phyloP scores from a whole-genome alignment of 768 basidiomycete species.

The Psilocybe cubensis region DNA sequence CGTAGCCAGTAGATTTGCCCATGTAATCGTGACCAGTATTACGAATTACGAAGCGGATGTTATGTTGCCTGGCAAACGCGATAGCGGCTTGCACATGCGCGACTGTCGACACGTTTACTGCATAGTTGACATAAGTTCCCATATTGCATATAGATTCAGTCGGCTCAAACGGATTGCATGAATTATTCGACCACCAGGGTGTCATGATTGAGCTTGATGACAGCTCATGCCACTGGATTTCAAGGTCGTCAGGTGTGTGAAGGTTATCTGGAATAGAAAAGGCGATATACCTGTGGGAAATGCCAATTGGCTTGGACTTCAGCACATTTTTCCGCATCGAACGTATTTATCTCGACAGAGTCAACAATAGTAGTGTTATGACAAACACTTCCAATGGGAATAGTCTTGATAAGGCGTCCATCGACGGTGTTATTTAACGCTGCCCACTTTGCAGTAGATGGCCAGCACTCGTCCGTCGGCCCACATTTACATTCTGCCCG shows the following conservation, averaged over 20 bases:
- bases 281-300: background rate
- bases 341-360: background rate
- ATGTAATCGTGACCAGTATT: constrained; percentile 29
- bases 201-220: background rate
- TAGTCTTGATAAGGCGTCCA: background rate
- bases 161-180: background rate
- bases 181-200: background rate
- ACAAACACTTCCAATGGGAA: background rate
- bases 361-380: background rate
- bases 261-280: background rate
- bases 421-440: background rate
- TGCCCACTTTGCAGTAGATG: background rate
- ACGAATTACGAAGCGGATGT: constrained; percentile 26
- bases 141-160: background rate
- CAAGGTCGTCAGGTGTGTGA: background rate
- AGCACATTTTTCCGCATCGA: background rate
- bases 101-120: constrained; percentile 19
- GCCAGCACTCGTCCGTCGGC: background rate
- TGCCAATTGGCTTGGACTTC: constrained; percentile 1
- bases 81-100: constrained; percentile 25
- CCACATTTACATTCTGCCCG: background rate
- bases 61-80: constrained; percentile 22
- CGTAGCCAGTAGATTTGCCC: constrained; percentile 24
- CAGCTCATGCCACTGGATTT: background rate
- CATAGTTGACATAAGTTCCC: constrained; percentile 10